Evolutionary conservation across 345 rosid species (phyloP).

Genomic region (Aegle marmelos): DNA sequence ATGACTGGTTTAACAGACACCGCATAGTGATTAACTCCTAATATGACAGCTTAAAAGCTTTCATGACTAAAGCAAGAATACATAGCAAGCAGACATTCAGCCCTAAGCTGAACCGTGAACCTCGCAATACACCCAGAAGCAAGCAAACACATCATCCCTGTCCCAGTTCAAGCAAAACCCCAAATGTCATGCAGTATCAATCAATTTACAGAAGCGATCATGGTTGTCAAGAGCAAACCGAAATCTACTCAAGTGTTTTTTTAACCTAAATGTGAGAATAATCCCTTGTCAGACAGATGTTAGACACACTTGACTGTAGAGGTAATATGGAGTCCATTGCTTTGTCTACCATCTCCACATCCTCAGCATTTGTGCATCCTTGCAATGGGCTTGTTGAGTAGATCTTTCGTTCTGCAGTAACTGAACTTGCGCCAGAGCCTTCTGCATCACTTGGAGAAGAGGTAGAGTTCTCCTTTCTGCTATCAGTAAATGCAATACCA

Average conservation of each 20-base stretch:
- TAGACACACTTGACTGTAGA: constrained; percentile 13
- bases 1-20: constrained; percentile 17
- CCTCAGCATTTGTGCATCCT: constrained; percentile 20
- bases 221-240: constrained; percentile 18
- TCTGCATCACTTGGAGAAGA: constrained; percentile 32
- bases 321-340: constrained; percentile 13
- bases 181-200: constrained; percentile 29
- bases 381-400: constrained; percentile 11
- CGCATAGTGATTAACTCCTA: background rate
- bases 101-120: constrained; percentile 64
- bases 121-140: constrained; percentile 20
- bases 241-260: constrained; percentile 19
- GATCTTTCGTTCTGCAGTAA: constrained; percentile 2
- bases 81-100: constrained; percentile 50
- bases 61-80: constrained; percentile 15
- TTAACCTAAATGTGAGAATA: background rate
- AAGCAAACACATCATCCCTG: constrained; percentile 13
- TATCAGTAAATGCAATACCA: constrained; percentile 38
- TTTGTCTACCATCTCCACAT: constrained; percentile 31
- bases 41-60: constrained; percentile 20
- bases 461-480: constrained; percentile 40
- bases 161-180: constrained; percentile 31
- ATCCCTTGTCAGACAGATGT: constrained; percentile 20
- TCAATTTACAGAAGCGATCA: constrained; percentile 56
- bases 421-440: constrained; percentile 26